Percentiles rank a stretch among this genome's conserved stretches.
These are phyloP conservation scores for Oryza meridionalis DNA, from an alignment of 176 grass and related monocot species.

Conservation along the genomic window DNA sequence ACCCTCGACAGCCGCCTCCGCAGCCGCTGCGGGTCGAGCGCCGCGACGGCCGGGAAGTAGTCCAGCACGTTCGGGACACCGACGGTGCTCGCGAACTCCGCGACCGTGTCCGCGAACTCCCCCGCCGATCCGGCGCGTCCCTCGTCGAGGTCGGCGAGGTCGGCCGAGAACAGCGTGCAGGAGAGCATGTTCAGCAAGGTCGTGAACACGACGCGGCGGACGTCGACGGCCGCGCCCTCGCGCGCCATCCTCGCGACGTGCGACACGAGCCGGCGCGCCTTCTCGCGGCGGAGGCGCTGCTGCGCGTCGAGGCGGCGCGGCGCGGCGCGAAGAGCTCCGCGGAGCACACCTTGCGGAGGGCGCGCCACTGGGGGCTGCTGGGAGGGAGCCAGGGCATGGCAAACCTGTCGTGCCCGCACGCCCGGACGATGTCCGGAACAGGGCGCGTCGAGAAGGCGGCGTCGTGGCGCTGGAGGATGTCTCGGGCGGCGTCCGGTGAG, in stretches of 20 bases:
- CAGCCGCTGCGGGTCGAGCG: slow-evolving; percentile 52
- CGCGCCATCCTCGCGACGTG: neutral
- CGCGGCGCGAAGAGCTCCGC: slow-evolving; percentile 49
- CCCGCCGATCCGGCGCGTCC: neutral
- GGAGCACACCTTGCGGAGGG: slow-evolving; percentile 39
- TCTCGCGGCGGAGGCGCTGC: slow-evolving; percentile 12
- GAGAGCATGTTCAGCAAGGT: slow-evolving; percentile 45
- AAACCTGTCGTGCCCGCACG: neutral
- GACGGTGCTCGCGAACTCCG: slow-evolving; percentile 10
- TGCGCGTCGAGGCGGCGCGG: slow-evolving; percentile 36
- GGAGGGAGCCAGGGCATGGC: slow-evolving; percentile 23
- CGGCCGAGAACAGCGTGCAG: slow-evolving; percentile 49
- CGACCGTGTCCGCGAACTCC: slow-evolving; percentile 40
- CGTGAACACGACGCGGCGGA: slow-evolving; percentile 39
- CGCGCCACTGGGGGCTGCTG: slow-evolving; percentile 25
- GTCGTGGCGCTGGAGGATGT: slow-evolving; percentile 50
- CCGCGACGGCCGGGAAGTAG: slow-evolving; percentile 52
- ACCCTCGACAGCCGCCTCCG: neutral
- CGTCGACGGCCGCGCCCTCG: slow-evolving; percentile 1
- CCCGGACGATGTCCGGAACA: slow-evolving; percentile 23
- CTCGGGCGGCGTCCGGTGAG: slow-evolving; percentile 35
- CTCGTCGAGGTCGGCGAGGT: slow-evolving; percentile 45
- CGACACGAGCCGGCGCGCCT: slow-evolving; percentile 27
- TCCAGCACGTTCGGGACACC: slow-evolving; percentile 51
- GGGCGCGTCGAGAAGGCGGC: slow-evolving; percentile 6